Conservation (phyloP, 179 eudicot species). For the Silene vulgaris region DNA sequence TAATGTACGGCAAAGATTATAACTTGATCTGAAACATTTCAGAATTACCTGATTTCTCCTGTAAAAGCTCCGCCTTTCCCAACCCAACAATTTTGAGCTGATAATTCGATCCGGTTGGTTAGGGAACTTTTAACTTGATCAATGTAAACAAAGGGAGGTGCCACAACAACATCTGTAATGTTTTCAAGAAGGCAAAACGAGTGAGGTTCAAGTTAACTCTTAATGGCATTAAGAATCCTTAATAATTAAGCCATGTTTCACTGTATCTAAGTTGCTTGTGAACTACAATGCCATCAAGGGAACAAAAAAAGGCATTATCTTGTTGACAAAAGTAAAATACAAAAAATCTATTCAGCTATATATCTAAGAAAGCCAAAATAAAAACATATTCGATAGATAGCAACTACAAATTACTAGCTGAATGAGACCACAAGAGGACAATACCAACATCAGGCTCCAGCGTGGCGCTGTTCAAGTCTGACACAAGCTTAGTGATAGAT, state of each 20-base stretch:
- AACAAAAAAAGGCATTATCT: neutral
- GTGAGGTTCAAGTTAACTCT: neutral
- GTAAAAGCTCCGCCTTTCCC: slow-evolving; percentile 98
- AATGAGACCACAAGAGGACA: slow-evolving; percentile 25
- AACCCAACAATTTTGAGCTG: slow-evolving; percentile 95
- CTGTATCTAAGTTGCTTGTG: neutral
- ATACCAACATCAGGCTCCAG: slow-evolving; percentile 96
- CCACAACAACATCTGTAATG: slow-evolving; percentile 82
- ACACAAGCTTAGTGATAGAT: slow-evolving; percentile 74
- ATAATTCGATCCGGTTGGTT: slow-evolving; percentile 68
- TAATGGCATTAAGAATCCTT: no score
- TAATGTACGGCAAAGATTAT: neutral
- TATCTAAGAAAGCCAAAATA: neutral
- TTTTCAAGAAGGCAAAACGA: slow-evolving; percentile 10
- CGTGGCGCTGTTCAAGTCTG: slow-evolving; percentile 76
- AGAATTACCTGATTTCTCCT: slow-evolving; percentile 86
- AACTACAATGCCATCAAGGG: neutral
- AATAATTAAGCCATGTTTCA: no score
- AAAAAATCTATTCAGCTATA: neutral
- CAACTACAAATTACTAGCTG: neutral
- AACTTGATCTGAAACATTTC: neutral
- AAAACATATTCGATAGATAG: neutral
- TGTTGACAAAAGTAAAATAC: neutral
- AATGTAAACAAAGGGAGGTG: slow-evolving; percentile 87
- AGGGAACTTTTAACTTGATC: slow-evolving; percentile 85